phyloP scores from a whole-genome alignment of 139 green algal genomes.

The Marvania coccoides region DNA sequence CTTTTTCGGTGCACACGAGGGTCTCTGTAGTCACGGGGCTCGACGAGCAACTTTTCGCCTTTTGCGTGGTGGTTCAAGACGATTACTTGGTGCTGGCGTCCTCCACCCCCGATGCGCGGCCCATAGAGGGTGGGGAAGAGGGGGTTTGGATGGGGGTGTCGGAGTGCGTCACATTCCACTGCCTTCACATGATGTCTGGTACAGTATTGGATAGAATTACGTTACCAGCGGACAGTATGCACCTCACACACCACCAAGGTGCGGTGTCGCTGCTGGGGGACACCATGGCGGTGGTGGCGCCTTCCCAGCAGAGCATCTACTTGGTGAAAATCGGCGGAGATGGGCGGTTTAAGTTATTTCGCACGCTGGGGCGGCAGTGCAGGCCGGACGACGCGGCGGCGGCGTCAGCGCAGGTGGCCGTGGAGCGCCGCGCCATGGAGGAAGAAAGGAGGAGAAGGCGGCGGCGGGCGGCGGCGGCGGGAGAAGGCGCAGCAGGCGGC shows the following conservation, averaged over 20 bases:
- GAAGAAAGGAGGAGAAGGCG: too few species aligned
- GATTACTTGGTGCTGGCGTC: background rate
- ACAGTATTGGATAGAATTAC: constrained; percentile 3
- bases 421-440: background rate
- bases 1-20: constrained; percentile 11
- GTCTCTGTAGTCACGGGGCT: background rate
- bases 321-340: background rate
- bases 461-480: constrained; percentile 18
- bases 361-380: constrained; percentile 16
- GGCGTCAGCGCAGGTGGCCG: background rate
- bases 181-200: background rate
- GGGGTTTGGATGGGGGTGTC: background rate
- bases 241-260: constrained; percentile 7
- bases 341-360: constrained; percentile 1
- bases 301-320: background rate
- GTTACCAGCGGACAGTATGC: constrained; percentile 5
- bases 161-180: constrained; percentile 7
- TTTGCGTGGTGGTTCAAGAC: background rate
- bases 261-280: constrained; percentile 7
- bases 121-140: background rate
- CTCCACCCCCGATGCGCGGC: background rate
- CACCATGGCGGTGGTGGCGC: constrained; percentile 16
- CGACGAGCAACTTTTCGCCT: constrained; percentile 10
- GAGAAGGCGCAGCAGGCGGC: constrained; percentile 46
- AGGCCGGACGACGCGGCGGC: constrained; percentile 1